Evolutionary conservation across 192 early-diverging fungal genomes (phyloP), one percentile per base, ranked within the genome.

Genomic region (Ambispora gerdemannii): DNA sequence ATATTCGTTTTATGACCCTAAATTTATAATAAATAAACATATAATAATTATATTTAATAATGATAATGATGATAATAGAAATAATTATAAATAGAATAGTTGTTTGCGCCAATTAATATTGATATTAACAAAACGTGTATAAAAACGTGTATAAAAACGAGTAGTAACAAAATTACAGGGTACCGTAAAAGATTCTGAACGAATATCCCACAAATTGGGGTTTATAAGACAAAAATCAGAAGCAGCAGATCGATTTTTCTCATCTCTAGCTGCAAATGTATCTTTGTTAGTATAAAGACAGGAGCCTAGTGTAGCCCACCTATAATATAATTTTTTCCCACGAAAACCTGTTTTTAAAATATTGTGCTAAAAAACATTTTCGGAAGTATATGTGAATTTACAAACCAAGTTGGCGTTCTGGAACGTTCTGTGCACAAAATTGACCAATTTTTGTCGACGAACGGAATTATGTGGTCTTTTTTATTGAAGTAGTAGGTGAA

Each of bases 261-360:
- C 87, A 71, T 89, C 84, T 22, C 70, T 71, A 27, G 83, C 78
- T 22, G 78, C 75, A 71, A 88, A 89, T 19, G 82, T 76, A 56
- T 89, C 85, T 34, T 86, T 85, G 1, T 82, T 75, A n/a, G 81
- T 84, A 38, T 89, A 89, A 6, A 89, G 60, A 67, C 85, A 84
- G 63, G 82, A 84, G 3, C 87, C 87, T 24, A 89, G 66, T 3
- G 87, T 89, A 0, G 87, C 86, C 86, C 86, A 88, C 82, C 79
- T 83, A 63, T 31, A 59, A 22, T 20, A 52, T 52, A 55, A 34
- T 22, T 55, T 30, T 32, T 33, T 31, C 33, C 6, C 33, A 34
- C 34, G 24, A 50, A 36, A 55, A n/a, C 27, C 3, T 50, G 20
- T 1, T 31, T 22, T 38, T 30, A n/a, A 34, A 52, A 67, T 22